Conservation (phyloP, 352 stramenopile genomes). For the Phytophthora citrophthora region DNA sequence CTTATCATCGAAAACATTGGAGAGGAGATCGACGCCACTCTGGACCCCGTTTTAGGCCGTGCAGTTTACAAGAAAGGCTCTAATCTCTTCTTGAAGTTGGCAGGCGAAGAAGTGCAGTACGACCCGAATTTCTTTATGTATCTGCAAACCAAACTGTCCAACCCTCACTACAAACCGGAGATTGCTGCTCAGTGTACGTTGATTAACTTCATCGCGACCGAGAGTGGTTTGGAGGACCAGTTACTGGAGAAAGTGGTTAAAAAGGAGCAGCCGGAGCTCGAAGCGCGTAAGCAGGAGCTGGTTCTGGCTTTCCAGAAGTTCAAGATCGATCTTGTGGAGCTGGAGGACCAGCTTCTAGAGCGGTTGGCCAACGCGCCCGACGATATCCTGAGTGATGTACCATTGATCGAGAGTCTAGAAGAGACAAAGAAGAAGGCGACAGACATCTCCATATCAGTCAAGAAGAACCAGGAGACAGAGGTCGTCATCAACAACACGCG, state of each 20-base stretch:
- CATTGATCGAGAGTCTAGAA: constrained; percentile 96
- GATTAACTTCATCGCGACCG: constrained; percentile 99
- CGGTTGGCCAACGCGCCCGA: constrained; percentile 95
- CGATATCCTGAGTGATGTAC: constrained; percentile 96
- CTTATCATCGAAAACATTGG: constrained; percentile 98
- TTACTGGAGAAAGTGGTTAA: constrained; percentile 96
- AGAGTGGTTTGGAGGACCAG: constrained; percentile 96
- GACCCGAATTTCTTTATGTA: constrained; percentile 97
- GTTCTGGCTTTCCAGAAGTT: constrained; percentile 93
- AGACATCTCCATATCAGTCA: constrained; percentile 96
- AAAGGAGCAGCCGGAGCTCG: constrained; percentile 94
- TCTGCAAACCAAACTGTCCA: constrained; percentile 97
- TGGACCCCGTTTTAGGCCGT: constrained; percentile 95
- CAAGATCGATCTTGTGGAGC: constrained; percentile 96
- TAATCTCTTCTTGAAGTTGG: constrained; percentile 94
- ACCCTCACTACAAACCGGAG: constrained; percentile 98
- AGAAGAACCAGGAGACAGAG: constrained; percentile 95
- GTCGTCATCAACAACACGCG: constrained; percentile 95
- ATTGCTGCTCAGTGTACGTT: constrained; percentile 96
- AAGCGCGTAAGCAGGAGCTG: constrained; percentile 95
- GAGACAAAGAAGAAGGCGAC: constrained; percentile 96
- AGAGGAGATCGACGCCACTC: constrained; percentile 96
- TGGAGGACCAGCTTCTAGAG: constrained; percentile 97
- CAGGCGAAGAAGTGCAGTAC: constrained; percentile 97
- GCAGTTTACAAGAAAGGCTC: constrained; percentile 97